Conservation (phyloP, 2,329 filamentous ascomycete species). For the Pezicula neosporulosa region DNA sequence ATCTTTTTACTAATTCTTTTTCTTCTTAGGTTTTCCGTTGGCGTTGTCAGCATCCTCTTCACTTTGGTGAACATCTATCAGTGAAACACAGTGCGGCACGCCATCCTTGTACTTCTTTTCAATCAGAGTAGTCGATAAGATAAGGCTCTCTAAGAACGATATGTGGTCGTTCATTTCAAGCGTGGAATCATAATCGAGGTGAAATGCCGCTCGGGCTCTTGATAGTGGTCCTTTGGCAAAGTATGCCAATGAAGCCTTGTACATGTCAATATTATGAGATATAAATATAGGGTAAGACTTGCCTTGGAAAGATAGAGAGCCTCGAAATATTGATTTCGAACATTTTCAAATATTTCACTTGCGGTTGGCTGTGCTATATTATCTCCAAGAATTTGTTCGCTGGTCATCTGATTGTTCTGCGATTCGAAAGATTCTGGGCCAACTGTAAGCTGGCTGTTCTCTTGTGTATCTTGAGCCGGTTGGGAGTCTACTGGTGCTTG, state of each 20-base stretch:
- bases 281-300: conserved; percentile 26
- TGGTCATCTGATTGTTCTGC: background rate
- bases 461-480: background rate
- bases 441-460: conserved; percentile 2
- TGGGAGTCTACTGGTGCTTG: conserved; percentile 3
- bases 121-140: conserved; percentile 63
- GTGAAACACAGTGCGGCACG: conserved; percentile 57
- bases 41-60: conserved; percentile 48
- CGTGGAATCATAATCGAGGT: conserved; percentile 56
- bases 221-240: conserved; percentile 81
- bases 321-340: conserved; percentile 56
- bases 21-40: conserved; percentile 40
- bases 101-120: conserved; percentile 80
- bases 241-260: conserved; percentile 73
- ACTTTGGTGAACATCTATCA: conserved; percentile 46
- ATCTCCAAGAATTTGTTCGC: conserved; percentile 2
- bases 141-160: conserved; percentile 63
- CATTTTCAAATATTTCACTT: conserved; percentile 52
- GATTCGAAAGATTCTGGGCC: conserved; percentile 5
- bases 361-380: conserved; percentile 30
- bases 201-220: conserved; percentile 68
- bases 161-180: conserved; percentile 62
- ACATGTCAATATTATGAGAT: conserved; percentile 38
- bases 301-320: conserved; percentile 62
- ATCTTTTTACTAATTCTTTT: conserved; percentile 58